Evolutionary conservation across 352 stramenopile genomes (phyloP).

Genomic region (Phytophthora chlamydospora): DNA sequence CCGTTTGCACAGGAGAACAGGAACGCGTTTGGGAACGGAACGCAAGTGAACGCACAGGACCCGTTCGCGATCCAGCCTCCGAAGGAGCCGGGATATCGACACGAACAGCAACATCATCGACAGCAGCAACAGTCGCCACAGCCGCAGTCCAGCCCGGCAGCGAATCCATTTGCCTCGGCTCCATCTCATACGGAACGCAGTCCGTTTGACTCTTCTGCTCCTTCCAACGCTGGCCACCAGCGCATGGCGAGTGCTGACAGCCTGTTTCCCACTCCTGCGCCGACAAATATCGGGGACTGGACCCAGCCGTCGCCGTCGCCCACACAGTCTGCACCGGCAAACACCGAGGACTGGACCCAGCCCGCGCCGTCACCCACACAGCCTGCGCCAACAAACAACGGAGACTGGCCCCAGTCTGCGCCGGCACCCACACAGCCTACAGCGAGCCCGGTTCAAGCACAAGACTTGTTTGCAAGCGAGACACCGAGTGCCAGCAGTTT

Average conservation of each 20-base stretch:
- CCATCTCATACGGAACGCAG: constrained; percentile 17
- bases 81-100: constrained; percentile 9
- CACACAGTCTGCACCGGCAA: constrained; percentile 7
- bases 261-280: constrained; percentile 33
- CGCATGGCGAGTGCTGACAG: constrained; percentile 32
- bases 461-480: constrained; percentile 42
- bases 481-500: constrained; percentile 44
- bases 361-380: constrained; percentile 1
- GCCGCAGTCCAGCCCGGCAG: constrained; percentile 1
- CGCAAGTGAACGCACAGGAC: constrained; percentile 11
- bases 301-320: neutral
- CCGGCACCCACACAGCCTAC: constrained; percentile 2
- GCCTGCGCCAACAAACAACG: constrained; percentile 22
- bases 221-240: constrained; percentile 16
- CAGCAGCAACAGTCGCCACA: constrained; percentile 14
- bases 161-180: constrained; percentile 4
- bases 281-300: constrained; percentile 25
- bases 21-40: constrained; percentile 15
- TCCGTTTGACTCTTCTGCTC: constrained; percentile 23
- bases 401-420: constrained; percentile 10
- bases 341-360: constrained; percentile 5
- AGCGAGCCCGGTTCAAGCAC: constrained; percentile 29
- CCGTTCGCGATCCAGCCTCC: constrained; percentile 19
- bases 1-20: constrained; percentile 21
- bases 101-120: constrained; percentile 7